Conservation (phyloP, 2,329 filamentous ascomycete species). For the Aspergillus melleus region DNA sequence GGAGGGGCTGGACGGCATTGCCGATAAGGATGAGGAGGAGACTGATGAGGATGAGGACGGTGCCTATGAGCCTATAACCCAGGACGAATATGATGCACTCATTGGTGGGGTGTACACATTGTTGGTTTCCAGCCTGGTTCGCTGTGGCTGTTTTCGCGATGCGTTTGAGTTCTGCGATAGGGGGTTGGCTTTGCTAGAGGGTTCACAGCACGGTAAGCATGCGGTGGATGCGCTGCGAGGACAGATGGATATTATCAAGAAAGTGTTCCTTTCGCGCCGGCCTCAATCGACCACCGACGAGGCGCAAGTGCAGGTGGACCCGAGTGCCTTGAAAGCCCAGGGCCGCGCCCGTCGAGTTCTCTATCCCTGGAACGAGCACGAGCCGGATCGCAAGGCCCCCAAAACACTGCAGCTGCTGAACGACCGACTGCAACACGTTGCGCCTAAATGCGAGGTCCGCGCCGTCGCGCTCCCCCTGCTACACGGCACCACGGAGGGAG, state of each 20-base stretch:
- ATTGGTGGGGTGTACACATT: conserved; percentile 39
- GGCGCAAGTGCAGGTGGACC: conserved; percentile 23
- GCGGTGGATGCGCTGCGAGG: conserved; percentile 20
- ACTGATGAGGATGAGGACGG: conserved; percentile 39
- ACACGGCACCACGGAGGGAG: conserved; percentile 36
- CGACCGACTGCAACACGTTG: conserved; percentile 63
- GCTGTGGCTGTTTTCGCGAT: conserved; percentile 43
- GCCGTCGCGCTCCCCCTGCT: conserved; percentile 75
- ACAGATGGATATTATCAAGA: conserved; percentile 31
- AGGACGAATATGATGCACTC: conserved; percentile 35
- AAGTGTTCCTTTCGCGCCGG: conserved; percentile 22
- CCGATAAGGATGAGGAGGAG: conserved; percentile 15
- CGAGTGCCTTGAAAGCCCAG: conserved; percentile 35
- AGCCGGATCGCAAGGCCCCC: conserved; percentile 58
- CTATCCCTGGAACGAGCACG: conserved; percentile 64
- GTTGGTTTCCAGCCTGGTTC: conserved; percentile 37
- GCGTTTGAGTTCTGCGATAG: conserved; percentile 41
- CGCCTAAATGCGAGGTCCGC: conserved; percentile 78
- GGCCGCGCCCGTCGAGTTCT: conserved; percentile 53
- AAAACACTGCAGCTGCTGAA: conserved; percentile 69
- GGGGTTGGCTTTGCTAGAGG: conserved; percentile 26
- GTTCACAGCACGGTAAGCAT: not conserved
- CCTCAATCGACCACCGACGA: conserved; percentile 2
- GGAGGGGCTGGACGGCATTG: conserved; percentile 9
- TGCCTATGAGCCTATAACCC: conserved; percentile 28